These are phyloP conservation scores for Cyberlindnera samutprakarnensis DNA, from an alignment of 805 yeast species.

Conservation along the genomic window DNA sequence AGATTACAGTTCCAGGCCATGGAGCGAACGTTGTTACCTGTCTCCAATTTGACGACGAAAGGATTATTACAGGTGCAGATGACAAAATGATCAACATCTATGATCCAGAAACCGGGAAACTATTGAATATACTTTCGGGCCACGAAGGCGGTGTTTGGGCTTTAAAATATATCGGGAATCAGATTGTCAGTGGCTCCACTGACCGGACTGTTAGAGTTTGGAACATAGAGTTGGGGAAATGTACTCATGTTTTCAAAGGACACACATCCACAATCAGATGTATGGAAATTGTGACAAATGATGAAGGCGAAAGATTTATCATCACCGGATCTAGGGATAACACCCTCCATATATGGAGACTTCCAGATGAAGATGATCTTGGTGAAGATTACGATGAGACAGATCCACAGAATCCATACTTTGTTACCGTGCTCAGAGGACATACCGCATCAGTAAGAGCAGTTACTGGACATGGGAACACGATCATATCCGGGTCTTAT, in stretches of 20 bases:
- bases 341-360: constrained; percentile 74
- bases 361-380: constrained; percentile 42
- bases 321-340: constrained; percentile 88
- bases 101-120: constrained; percentile 64
- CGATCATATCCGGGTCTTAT: constrained; percentile 83
- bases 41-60: constrained; percentile 84
- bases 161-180: constrained; percentile 73
- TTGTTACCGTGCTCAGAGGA: constrained; percentile 63
- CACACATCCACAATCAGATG: constrained; percentile 93
- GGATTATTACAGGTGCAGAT: constrained; percentile 88
- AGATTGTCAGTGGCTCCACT: constrained; percentile 88
- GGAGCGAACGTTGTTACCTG: constrained; percentile 89
- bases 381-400: constrained; percentile 26
- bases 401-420: constrained; percentile 44
- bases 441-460: constrained; percentile 81
- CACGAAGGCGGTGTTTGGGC: constrained; percentile 99
- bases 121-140: constrained; percentile 59
- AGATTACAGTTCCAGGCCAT: constrained; percentile 60
- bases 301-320: constrained; percentile 64
- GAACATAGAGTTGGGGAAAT: constrained; percentile 77
- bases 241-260: constrained; percentile 88
- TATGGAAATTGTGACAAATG: constrained; percentile 69
- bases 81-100: constrained; percentile 77
- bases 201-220: constrained; percentile 92
- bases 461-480: constrained; percentile 77